Conservation (phyloP, 192 early-diverging fungal species). For the Pilaira anomala region DNA sequence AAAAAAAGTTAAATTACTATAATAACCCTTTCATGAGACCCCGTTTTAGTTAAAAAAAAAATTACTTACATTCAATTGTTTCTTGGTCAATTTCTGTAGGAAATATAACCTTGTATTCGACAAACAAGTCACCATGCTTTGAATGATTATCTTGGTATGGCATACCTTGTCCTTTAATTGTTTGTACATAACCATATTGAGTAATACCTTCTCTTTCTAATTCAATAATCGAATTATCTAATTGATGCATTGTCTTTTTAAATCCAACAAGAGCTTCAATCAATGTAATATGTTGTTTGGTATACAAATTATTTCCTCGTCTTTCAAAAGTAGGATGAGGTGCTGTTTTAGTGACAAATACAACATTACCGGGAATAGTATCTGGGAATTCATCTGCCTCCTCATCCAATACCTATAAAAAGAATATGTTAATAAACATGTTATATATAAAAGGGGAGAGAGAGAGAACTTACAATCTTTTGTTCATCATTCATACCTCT, state of each 20-base stretch:
- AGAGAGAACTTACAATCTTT: conserved; percentile 39
- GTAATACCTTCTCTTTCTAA: conserved; percentile 51
- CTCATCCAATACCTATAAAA: conserved; percentile 64
- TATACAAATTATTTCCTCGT: conserved; percentile 71
- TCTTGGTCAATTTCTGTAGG: conserved; percentile 56
- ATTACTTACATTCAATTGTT: conserved; percentile 33
- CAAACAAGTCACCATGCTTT: conserved; percentile 76
- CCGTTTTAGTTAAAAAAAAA: neutral
- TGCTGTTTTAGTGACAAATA: conserved; percentile 69
- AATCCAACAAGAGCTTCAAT: conserved; percentile 82
- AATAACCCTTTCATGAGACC: neutral
- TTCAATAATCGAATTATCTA: conserved; percentile 74
- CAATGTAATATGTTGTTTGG: conserved; percentile 74
- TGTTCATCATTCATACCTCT: conserved; percentile 80
- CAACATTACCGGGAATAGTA: conserved; percentile 77
- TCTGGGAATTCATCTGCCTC: conserved; percentile 94
- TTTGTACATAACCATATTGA: conserved; percentile 75
- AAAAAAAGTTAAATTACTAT: neutral
- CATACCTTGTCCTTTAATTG: conserved; percentile 85
- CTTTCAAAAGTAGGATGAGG: conserved; percentile 75
- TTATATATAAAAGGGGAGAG: neutral
- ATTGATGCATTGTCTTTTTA: conserved; percentile 65
- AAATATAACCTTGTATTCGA: conserved; percentile 85
- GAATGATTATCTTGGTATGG: conserved; percentile 58
- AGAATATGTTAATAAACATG: neutral